These are phyloP conservation scores for Suillus weaverae DNA, from an alignment of 768 basidiomycete genomes.

Conservation along the genomic window DNA sequence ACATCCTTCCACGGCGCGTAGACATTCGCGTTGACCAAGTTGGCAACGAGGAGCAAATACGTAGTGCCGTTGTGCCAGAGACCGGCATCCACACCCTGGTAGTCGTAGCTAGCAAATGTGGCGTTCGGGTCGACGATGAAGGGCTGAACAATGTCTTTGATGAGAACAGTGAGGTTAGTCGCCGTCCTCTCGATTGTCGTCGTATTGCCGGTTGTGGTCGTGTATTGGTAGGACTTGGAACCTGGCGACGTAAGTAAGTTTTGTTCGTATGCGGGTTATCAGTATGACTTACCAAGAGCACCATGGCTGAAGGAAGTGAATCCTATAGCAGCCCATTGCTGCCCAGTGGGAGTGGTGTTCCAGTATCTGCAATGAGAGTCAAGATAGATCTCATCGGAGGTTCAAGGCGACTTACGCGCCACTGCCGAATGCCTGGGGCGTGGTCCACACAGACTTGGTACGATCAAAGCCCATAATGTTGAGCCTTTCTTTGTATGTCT, in stretches of 20 bases:
- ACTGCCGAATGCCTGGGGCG: slow-evolving; percentile 76
- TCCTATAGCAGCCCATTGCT: slow-evolving; percentile 26
- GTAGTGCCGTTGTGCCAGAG: slow-evolving; percentile 23
- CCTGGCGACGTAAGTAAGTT: slow-evolving; percentile 16
- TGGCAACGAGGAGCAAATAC: slow-evolving; percentile 24
- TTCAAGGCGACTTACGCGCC: slow-evolving; percentile 26
- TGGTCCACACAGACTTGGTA: slow-evolving; percentile 72
- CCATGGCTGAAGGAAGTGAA: slow-evolving; percentile 29
- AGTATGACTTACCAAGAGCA: slow-evolving; percentile 18
- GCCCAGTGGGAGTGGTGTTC: slow-evolving; percentile 29
- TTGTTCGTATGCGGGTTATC: background rate
- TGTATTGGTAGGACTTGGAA: slow-evolving; percentile 29
- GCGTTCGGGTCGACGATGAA: slow-evolving; percentile 21
- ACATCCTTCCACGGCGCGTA: slow-evolving; percentile 20
- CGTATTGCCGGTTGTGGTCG: slow-evolving; percentile 20
- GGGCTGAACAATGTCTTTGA: slow-evolving; percentile 16
- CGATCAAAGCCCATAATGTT: slow-evolving; percentile 64
- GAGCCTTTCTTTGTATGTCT: slow-evolving; percentile 59
- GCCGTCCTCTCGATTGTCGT: slow-evolving; percentile 27
- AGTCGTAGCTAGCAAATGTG: slow-evolving; percentile 10
- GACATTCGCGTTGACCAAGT: background rate
- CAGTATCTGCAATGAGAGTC: slow-evolving; percentile 24
- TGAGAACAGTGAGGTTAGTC: background rate
- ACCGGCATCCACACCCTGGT: slow-evolving; percentile 24
- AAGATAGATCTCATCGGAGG: background rate